Evolutionary conservation across 805 yeast species (phyloP).

Genomic region (Yamadazyma paraphyllophila): DNA sequence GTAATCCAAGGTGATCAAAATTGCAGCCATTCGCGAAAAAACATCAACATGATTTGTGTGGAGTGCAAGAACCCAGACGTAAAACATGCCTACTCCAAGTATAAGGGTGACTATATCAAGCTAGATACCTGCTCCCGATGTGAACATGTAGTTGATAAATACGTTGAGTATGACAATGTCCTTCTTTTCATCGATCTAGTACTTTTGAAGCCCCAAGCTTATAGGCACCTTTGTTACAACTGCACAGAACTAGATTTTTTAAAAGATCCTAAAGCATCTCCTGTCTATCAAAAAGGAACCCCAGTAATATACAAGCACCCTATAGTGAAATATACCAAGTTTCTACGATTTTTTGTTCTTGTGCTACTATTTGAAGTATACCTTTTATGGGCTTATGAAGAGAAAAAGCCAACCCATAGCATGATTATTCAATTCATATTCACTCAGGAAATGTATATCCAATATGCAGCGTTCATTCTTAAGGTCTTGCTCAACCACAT

Average conservation of each 20-base stretch:
- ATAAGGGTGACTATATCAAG: conserved; percentile 75
- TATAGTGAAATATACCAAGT: neutral
- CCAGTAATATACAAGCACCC: neutral
- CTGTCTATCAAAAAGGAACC: neutral
- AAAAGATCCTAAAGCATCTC: conserved; percentile 7
- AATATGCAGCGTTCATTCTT: conserved; percentile 55
- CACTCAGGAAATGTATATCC: conserved; percentile 39
- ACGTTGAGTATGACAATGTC: conserved; percentile 86
- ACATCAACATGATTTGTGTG: conserved; percentile 71
- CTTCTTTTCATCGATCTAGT: conserved; percentile 79
- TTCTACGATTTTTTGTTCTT: conserved; percentile 32
- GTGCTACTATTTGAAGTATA: conserved; percentile 83
- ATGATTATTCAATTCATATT: conserved; percentile 23
- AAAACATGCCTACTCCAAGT: conserved; percentile 62
- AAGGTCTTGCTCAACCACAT: conserved; percentile 50
- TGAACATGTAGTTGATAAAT: conserved; percentile 76
- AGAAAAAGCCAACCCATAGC: conserved; percentile 46
- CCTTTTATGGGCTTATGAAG: conserved; percentile 88
- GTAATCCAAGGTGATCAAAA: neutral
- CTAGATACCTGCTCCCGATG: conserved; percentile 76
- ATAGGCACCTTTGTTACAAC: conserved; percentile 83
- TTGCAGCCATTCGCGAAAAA: neutral
- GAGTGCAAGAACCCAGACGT: conserved; percentile 72
- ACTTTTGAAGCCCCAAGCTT: conserved; percentile 82
- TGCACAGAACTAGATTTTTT: conserved; percentile 33